Percentiles rank a stretch among this genome's conserved stretches.
Conservation (phyloP, 495 filamentous ascomycete species). For the Penicillium daleae region DNA sequence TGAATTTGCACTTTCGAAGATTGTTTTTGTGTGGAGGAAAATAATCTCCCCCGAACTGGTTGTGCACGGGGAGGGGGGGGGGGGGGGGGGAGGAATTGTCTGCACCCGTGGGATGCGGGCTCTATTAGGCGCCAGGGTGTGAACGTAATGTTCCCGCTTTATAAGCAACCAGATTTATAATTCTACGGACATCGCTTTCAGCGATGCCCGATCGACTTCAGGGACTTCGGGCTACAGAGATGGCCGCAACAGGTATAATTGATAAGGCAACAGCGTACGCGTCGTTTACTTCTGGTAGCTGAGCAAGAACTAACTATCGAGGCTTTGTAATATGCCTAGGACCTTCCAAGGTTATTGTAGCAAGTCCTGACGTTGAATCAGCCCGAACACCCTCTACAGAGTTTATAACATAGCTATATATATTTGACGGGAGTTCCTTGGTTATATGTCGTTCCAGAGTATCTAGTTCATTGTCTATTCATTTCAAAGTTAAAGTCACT, state of each 20-base stretch:
- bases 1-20: too few relatives aligned
- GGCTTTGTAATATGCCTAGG: neutral
- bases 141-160: too few relatives aligned
- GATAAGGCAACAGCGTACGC: neutral
- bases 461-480: constrained; percentile 4
- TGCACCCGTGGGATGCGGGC: too few relatives aligned
- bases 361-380: neutral
- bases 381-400: constrained; percentile 1
- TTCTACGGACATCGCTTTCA: neutral
- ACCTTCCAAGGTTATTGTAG: too few relatives aligned
- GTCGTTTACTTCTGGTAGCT: constrained; percentile 5
- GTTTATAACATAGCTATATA: constrained; percentile 9
- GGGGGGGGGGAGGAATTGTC: too few relatives aligned
- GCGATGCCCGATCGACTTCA: neutral
- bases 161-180: constrained; percentile 6
- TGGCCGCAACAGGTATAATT: constrained; percentile 1
- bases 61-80: too few relatives aligned
- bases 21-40: too few relatives aligned
- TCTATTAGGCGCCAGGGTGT: too few relatives aligned
- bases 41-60: too few relatives aligned
- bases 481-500: constrained; percentile 8
- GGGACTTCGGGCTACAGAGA: neutral
- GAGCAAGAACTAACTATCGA: constrained; percentile 5
- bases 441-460: constrained; percentile 1
- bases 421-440: neutral